Percentiles rank a stretch among this genome's conserved stretches.
phyloP scores from a whole-genome alignment of 768 basidiomycete species.

The Mycena albidolilacea region DNA sequence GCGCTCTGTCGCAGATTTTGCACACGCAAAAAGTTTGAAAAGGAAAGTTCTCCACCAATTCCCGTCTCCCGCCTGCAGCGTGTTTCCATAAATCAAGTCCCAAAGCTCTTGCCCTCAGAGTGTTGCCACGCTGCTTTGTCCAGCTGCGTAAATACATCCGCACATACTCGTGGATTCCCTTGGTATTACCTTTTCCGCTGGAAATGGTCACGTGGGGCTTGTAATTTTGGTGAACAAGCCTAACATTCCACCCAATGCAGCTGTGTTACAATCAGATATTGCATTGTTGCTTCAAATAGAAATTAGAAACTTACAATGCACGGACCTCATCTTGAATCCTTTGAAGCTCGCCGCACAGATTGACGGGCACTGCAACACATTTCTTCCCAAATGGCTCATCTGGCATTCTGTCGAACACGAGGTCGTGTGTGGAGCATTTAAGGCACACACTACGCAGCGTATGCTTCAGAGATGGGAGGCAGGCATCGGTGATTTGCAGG shows the following conservation, averaged over 20 bases:
- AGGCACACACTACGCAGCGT: neutral
- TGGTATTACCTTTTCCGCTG: neutral
- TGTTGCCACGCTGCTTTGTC: conserved; percentile 1
- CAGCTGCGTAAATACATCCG: neutral
- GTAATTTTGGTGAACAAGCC: neutral
- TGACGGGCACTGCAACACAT: conserved; percentile 10
- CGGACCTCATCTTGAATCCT: neutral
- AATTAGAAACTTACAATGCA: neutral
- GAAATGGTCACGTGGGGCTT: conserved; percentile 28
- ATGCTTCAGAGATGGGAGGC: neutral
- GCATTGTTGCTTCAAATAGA: neutral
- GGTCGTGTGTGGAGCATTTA: neutral
- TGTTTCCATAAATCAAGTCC: conserved; percentile 29
- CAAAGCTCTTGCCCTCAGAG: conserved; percentile 17
- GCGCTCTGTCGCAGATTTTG: conserved; percentile 17
- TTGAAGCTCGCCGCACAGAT: neutral
- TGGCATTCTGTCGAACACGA: neutral
- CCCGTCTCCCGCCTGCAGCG: neutral
- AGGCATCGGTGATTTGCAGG: neutral
- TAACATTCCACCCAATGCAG: neutral
- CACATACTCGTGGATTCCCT: conserved; percentile 15
- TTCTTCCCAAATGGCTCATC: conserved; percentile 10
- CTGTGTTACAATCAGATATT: neutral
- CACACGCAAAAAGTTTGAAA: conserved; percentile 17
- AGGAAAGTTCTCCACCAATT: conserved; percentile 17